Conservation (phyloP, 768 basidiomycete genomes). For the Trametes maxima region DNA sequence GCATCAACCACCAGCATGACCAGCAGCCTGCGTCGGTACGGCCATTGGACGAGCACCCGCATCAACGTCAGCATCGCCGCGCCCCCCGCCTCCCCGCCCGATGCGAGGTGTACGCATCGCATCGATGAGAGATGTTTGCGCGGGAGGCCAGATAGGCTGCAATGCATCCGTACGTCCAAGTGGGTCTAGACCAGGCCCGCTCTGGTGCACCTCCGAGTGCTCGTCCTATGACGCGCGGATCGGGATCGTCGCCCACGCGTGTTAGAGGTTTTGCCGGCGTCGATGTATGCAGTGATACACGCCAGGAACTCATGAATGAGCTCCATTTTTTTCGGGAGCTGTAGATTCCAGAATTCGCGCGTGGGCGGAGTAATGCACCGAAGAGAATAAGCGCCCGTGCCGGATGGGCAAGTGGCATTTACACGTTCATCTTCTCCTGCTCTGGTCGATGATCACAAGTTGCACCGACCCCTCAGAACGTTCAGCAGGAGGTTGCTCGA, state of each 20-base stretch:
- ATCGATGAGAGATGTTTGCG: constrained; percentile 10
- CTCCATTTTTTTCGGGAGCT: neutral
- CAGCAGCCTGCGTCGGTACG: neutral
- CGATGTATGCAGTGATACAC: neutral
- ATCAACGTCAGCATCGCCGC: constrained; percentile 10
- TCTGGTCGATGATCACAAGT: no score
- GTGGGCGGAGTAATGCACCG: neutral
- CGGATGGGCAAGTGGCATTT: no score
- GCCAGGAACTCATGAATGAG: neutral
- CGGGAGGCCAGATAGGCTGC: neutral
- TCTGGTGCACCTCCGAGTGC: neutral
- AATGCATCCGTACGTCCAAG: neutral
- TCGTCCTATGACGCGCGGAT: constrained; percentile 1
- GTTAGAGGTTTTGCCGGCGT: neutral
- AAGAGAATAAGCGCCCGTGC: neutral
- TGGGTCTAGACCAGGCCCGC: neutral
- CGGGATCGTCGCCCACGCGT: neutral
- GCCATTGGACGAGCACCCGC: neutral
- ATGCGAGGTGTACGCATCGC: constrained; percentile 2
- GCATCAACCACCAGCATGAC: neutral
- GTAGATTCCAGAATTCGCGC: neutral
- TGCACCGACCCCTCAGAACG: no score
- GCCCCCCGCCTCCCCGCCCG: neutral
- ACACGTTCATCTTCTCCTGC: no score
- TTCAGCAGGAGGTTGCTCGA: no score